Base-by-base conservation (phyloP, 306 rosid species). In the Cucumis cinereus region DNA sequence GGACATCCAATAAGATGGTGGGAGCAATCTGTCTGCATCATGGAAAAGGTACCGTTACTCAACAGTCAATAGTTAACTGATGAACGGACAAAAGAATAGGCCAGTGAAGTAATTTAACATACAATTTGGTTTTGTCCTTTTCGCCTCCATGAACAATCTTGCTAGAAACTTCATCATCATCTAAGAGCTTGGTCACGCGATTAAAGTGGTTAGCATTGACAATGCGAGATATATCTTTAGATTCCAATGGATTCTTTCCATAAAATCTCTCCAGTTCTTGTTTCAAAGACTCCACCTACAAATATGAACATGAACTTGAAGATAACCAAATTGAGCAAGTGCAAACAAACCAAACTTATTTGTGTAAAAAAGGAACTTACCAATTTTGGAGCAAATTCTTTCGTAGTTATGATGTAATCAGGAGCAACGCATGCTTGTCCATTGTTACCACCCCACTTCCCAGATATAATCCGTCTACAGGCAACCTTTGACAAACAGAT, bases 401-500 rank as follows among this genome's bases (percentile, higher is more conserved):
- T 89, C 68, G 93, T 90, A 58, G 98, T 88, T 62, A 92, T 73
- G 67, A 95, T 69, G 77, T 95, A 85, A 82, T 95, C 98, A 7
- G 96, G 93, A 84, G 99, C 79, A 71, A 95, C 43, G 76, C 99
- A 95, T 35, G 99, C 97, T 84, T 95, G 99, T 41, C 99, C 99
- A 79, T 86, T 95, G 82, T 95, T 95, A 82, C 88, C 84, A 12
- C 88, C 89, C 99, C 99, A 95, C 86, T 95, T 95, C 73, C 99
- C 99, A 8, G 86, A 96, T 59, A 95, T 82, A 81, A 95, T 90
- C 78, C 99, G 85, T 83, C 92, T 88, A 28, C 84, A 22, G 45
- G 99, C 81, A 10, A 95, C 98, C 99, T 95, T 54, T 58, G 52
- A 76, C 69, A 77, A 57, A 77, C 73, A 84, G 80, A 66, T 36